Evolutionary conservation across 2,329 filamentous ascomycete species (phyloP).

Genomic region (Paecilomyces variotii): DNA sequence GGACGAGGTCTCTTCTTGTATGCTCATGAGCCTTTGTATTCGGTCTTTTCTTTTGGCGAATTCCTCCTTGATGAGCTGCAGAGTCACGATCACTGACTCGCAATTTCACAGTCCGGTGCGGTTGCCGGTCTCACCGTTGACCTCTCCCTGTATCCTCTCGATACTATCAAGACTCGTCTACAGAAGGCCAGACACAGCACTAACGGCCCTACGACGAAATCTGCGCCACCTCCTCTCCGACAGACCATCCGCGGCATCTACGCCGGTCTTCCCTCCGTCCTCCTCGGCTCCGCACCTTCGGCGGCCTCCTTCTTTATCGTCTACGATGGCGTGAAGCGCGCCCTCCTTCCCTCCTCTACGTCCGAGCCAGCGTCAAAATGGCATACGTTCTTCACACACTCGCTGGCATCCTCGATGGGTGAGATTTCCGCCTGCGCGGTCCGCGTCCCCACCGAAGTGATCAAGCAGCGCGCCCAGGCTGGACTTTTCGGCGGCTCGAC

Average conservation of each 20-base stretch:
- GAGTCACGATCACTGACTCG: background rate
- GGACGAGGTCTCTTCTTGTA: conserved; percentile 37
- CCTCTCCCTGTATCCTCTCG: conserved; percentile 92
- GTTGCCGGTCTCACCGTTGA: conserved; percentile 93
- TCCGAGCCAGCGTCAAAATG: conserved; percentile 20
- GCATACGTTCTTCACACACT: conserved; percentile 53
- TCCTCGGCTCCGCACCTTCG: conserved; percentile 86
- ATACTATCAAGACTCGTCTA: conserved; percentile 96
- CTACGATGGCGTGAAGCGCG: conserved; percentile 68
- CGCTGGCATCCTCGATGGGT: conserved; percentile 75
- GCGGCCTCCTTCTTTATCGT: conserved; percentile 97
- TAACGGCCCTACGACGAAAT: conserved; percentile 27
- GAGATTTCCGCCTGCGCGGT: conserved; percentile 90
- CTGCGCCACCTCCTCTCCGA: conserved; percentile 63
- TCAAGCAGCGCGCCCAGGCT: conserved; percentile 95
- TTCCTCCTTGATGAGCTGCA: conserved; percentile 5
- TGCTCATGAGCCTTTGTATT: background rate
- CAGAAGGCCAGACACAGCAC: conserved; percentile 45
- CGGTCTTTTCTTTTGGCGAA: background rate
- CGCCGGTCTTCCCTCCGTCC: conserved; percentile 77
- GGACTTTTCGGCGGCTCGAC: conserved; percentile 67
- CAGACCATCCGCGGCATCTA: conserved; percentile 92
- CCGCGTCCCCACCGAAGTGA: conserved; percentile 87
- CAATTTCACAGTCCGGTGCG: conserved; percentile 59
- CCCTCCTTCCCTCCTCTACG: conserved; percentile 33